Percentiles rank a stretch among this genome's conserved stretches.
Evolutionary conservation across 2,329 filamentous ascomycete genomes (phyloP).

Genomic region (Xylaria sp.): DNA sequence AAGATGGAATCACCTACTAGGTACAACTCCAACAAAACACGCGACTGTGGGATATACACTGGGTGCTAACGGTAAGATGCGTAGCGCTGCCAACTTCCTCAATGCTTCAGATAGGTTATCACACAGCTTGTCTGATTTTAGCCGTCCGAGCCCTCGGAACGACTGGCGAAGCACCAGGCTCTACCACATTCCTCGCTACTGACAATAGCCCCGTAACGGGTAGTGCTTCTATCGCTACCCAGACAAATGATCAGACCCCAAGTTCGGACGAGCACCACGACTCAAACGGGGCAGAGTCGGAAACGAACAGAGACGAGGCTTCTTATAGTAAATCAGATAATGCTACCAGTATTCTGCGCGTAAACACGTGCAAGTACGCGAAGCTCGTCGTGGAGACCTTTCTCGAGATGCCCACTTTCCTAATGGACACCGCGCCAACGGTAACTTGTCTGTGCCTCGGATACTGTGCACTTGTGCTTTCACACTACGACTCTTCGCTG

Average conservation of each 20-base stretch:
- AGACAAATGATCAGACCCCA: constrained; percentile 20
- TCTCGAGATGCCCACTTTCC: constrained; percentile 48
- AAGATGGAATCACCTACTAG: constrained; percentile 51
- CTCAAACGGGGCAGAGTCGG: not conserved
- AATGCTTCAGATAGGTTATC: constrained; percentile 51
- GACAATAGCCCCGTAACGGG: constrained; percentile 25
- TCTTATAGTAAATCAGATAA: constrained; percentile 8
- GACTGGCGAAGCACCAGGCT: constrained; percentile 46
- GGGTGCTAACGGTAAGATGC: not conserved
- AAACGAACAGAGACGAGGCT: not conserved
- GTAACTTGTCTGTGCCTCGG: constrained; percentile 49
- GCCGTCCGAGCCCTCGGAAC: constrained; percentile 48
- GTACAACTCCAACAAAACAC: constrained; percentile 39
- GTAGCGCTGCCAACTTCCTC: constrained; percentile 50
- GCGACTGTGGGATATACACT: not conserved
- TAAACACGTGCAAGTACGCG: constrained; percentile 47
- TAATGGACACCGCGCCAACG: constrained; percentile 48
- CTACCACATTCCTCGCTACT: constrained; percentile 46
- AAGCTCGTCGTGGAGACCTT: constrained; percentile 49
- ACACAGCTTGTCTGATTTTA: constrained; percentile 51
- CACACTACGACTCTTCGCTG: constrained; percentile 49
- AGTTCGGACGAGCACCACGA: constrained; percentile 1
- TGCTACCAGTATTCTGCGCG: constrained; percentile 35
- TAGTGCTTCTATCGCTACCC: constrained; percentile 14
- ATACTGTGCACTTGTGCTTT: constrained; percentile 50